Evolutionary conservation across 148 eudicot species (phyloP).

Genomic region (Salicornia ramosissima): DNA sequence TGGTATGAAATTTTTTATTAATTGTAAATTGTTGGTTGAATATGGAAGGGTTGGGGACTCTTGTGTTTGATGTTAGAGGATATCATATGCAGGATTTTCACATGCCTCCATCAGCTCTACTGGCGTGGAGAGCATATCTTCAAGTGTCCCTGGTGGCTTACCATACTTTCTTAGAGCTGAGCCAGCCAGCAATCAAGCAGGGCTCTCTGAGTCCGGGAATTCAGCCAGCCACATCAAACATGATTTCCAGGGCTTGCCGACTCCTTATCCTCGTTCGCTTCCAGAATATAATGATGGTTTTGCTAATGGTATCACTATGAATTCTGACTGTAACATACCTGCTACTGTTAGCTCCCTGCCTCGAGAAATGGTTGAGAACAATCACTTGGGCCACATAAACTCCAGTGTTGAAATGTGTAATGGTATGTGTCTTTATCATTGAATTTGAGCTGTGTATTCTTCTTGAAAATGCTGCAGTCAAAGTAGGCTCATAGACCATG

Average conservation of each 20-base stretch:
- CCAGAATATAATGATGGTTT: slow-evolving; percentile 53
- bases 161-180: slow-evolving; percentile 50
- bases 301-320: slow-evolving; percentile 38
- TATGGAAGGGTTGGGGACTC: background rate
- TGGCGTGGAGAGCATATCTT: slow-evolving; percentile 42
- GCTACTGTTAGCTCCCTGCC: slow-evolving; percentile 32
- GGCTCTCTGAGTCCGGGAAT: slow-evolving; percentile 35
- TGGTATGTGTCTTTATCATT: slow-evolving; percentile 28
- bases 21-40: background rate
- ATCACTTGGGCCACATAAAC: slow-evolving; percentile 38
- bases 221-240: slow-evolving; percentile 32
- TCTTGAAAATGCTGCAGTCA: no score
- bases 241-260: slow-evolving; percentile 33
- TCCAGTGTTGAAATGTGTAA: slow-evolving; percentile 44
- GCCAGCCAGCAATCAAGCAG: slow-evolving; percentile 40
- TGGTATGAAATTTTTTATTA: slow-evolving; percentile 21
- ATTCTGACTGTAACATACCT: slow-evolving; percentile 33
- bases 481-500: background rate
- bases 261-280: slow-evolving; percentile 57
- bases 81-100: slow-evolving; percentile 34
- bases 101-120: slow-evolving; percentile 32
- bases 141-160: slow-evolving; percentile 57
- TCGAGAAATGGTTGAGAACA: slow-evolving; percentile 39
- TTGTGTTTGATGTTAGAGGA: background rate
- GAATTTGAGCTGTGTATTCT: background rate